Conservation (phyloP, 805 yeast species). For the Sungouiozyma ichnusensis region DNA sequence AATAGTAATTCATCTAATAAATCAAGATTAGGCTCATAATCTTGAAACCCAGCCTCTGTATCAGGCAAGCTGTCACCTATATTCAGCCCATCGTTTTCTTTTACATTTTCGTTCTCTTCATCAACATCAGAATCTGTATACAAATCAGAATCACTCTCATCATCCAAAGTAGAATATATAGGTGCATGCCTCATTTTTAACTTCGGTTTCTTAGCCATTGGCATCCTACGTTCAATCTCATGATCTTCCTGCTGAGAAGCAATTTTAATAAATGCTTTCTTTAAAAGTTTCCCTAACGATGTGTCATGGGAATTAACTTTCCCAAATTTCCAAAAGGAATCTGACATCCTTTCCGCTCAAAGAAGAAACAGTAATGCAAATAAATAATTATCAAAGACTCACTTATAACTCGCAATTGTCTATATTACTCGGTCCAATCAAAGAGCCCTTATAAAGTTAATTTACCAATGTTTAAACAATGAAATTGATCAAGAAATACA, state of each 20-base stretch:
- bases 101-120: slow-evolving; percentile 7
- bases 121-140: slow-evolving; percentile 2
- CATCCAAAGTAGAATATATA: slow-evolving; percentile 5
- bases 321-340: slow-evolving; percentile 54
- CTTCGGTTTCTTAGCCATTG: slow-evolving; percentile 5
- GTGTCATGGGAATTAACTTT: slow-evolving; percentile 48
- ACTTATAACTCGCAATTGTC: no score
- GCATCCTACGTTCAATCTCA: slow-evolving; percentile 1
- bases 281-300: slow-evolving; percentile 39
- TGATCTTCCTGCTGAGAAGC: slow-evolving; percentile 29
- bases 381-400: no score
- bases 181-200: slow-evolving; percentile 7
- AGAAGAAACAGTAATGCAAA: not conserved
- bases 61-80: slow-evolving; percentile 23
- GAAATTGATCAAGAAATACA: no score
- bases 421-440: no score
- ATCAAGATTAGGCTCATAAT: slow-evolving; percentile 32
- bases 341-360: slow-evolving; percentile 24
- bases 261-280: slow-evolving; percentile 28
- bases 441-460: no score
- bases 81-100: slow-evolving; percentile 19
- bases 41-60: slow-evolving; percentile 26
- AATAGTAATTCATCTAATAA: slow-evolving; percentile 53
- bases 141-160: slow-evolving; percentile 3
- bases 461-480: no score